Percentiles rank a stretch among this genome's conserved stretches.
These are phyloP conservation scores for Fraxinus ornus DNA, from an alignment of 305 asterid species.

Conservation along the genomic window DNA sequence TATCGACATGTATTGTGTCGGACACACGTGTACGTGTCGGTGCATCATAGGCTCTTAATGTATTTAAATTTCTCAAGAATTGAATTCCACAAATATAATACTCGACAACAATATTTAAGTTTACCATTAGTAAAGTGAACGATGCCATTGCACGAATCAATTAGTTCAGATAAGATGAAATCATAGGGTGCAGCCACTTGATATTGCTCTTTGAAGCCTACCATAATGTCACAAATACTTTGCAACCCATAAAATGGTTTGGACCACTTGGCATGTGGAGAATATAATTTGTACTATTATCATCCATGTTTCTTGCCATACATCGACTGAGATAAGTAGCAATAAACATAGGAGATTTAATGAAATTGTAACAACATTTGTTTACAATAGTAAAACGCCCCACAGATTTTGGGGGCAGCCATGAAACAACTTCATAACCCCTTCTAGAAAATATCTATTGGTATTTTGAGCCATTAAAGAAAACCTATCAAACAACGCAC, in stretches of 20 bases:
- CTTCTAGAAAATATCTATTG: too few relatives aligned
- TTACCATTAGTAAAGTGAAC: neutral
- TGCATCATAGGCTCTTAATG: too few relatives aligned
- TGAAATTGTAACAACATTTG: neutral
- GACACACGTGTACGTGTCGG: too few relatives aligned
- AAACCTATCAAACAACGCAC: too few relatives aligned
- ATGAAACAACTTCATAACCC: too few relatives aligned
- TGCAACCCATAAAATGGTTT: neutral
- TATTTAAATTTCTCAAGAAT: neutral
- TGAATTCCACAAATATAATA: neutral
- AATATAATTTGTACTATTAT: neutral
- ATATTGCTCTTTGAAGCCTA: neutral
- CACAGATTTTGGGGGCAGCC: neutral
- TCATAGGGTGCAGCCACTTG: neutral
- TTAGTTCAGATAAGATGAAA: neutral
- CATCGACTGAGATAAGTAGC: neutral
- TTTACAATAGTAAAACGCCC: neutral
- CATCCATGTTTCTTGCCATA: neutral
- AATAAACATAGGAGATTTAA: neutral
- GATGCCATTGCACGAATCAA: neutral
- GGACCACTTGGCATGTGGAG: neutral
- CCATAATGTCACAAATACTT: neutral
- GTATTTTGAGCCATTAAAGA: too few relatives aligned
- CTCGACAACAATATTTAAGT: neutral
- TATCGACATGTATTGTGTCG: too few relatives aligned